phyloP scores from a whole-genome alignment of 2,329 filamentous ascomycete genomes.

The Gyromitra esculenta region DNA sequence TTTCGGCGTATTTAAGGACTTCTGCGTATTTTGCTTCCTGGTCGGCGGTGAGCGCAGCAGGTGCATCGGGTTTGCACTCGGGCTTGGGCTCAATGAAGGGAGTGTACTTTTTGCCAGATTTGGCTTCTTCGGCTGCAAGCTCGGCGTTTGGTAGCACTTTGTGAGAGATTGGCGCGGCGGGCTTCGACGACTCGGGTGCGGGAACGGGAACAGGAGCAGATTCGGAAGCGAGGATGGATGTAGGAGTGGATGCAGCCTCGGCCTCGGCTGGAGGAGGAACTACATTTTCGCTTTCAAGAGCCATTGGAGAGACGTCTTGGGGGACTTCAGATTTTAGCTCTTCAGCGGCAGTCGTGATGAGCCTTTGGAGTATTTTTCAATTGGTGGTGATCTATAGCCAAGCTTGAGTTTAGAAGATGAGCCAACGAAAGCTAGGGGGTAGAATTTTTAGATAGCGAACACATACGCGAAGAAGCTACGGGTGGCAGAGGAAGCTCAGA shows the following conservation, averaged over 20 bases:
- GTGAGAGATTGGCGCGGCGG: background rate
- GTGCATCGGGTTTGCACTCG: slow-evolving; percentile 68
- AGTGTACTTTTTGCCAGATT: slow-evolving; percentile 59
- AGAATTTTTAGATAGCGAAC: background rate
- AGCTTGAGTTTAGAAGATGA: slow-evolving; percentile 1
- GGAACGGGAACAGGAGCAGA: background rate
- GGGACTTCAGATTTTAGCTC: background rate
- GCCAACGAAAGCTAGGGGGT: background rate
- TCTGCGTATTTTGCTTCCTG: slow-evolving; percentile 83
- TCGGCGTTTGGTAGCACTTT: slow-evolving; percentile 20
- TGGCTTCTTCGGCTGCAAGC: slow-evolving; percentile 42
- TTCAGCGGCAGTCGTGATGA: slow-evolving; percentile 8
- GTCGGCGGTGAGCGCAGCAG: slow-evolving; percentile 73
- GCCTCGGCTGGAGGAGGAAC: slow-evolving; percentile 21
- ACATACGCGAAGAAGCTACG: slow-evolving; percentile 21
- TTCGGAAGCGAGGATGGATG: background rate
- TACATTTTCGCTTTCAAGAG: slow-evolving; percentile 18
- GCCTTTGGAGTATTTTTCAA: background rate
- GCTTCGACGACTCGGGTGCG: background rate
- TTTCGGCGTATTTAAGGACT: slow-evolving; percentile 74
- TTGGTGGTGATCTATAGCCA: slow-evolving; percentile 6
- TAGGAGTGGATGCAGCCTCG: background rate
- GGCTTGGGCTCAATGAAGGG: slow-evolving; percentile 70
- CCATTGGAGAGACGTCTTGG: background rate
- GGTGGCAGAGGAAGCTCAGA: background rate